Base-by-base conservation (phyloP, 768 basidiomycete genomes). In the Tremella yokohamensis region DNA sequence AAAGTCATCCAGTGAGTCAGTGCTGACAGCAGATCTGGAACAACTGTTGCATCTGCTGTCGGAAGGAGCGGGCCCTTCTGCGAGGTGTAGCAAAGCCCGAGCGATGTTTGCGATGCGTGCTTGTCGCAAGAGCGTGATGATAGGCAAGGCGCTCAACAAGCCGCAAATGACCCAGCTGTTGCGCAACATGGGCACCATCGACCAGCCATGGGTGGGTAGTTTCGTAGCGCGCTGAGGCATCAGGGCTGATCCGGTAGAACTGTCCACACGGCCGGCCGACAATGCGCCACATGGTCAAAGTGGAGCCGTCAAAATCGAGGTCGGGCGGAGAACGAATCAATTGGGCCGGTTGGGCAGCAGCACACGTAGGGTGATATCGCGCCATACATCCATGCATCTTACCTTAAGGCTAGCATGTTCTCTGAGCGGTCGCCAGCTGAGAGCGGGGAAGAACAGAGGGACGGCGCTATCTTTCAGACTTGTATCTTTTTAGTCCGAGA, bases 81-180 rank as follows among this genome's bases (percentile, higher is more conserved):
- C 96, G 0, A 82, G 96, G 19, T 96, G 91, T 70, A 87, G 87
- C 15, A 98, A 98, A 75, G 90, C 89, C 15, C 83, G 92, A 15
- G 82, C 85, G 3, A 97, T 99, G 93, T 97, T 99, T 71, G 96
- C 96, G 0, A 89, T 86, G 83, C 83, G 93, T 37, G 96, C 96
- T 0, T 99, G 96, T 77, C 76, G 94, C 62, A 92, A 89, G 79
- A 97, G 92, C 75, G 86, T 96, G 40, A 99, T 98, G 96, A 82
- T 97, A 44, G 93, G 96, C 2, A 89, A 84, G 79, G 81, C 91
- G 11, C 80, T 98, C 60, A 90, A 82, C 38, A 80, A 77, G 58
- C 75, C 79, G 15, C 89, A 89, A 69, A 98, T 99, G 94, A 82
- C 69, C 0, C 29, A 66, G 62, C 34, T 72, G 34, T 49, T 79